Evolutionary conservation across 345 rosid genomes (phyloP).

Genomic region (Sonneratia caseolaris): DNA sequence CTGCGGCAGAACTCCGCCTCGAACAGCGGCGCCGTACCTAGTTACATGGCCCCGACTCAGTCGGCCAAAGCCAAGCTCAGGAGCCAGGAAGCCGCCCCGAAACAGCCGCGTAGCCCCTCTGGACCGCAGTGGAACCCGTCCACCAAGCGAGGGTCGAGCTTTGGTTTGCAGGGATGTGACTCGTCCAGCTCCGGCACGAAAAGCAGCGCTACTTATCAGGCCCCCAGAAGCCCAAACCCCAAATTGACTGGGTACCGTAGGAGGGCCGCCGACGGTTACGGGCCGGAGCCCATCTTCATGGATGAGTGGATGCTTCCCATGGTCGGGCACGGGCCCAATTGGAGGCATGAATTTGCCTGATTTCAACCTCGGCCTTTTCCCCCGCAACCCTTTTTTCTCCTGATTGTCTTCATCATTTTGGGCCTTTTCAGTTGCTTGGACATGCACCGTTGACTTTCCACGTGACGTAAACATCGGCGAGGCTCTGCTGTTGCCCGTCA

Average conservation of each 20-base stretch:
- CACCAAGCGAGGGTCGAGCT: constrained; percentile 33
- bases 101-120: constrained; percentile 35
- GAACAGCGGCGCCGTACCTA: constrained; percentile 48
- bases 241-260: constrained; percentile 20
- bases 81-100: constrained; percentile 22
- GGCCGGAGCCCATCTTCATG: constrained; percentile 29
- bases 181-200: constrained; percentile 67
- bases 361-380: background rate
- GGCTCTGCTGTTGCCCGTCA: background rate
- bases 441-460: background rate
- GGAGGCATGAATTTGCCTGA: constrained; percentile 44
- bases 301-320: constrained; percentile 40
- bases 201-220: constrained; percentile 28
- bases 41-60: constrained; percentile 84
- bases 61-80: constrained; percentile 87
- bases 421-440: background rate
- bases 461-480: background rate
- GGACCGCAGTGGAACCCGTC: constrained; percentile 73
- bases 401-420: background rate
- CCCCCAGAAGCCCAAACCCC: constrained; percentile 56
- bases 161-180: constrained; percentile 41
- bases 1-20: constrained; percentile 25
- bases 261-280: constrained; percentile 23
- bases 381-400: background rate
- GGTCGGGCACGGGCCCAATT: constrained; percentile 24